Conservation (phyloP, 306 rosid species). For the Acacia confusa region DNA sequence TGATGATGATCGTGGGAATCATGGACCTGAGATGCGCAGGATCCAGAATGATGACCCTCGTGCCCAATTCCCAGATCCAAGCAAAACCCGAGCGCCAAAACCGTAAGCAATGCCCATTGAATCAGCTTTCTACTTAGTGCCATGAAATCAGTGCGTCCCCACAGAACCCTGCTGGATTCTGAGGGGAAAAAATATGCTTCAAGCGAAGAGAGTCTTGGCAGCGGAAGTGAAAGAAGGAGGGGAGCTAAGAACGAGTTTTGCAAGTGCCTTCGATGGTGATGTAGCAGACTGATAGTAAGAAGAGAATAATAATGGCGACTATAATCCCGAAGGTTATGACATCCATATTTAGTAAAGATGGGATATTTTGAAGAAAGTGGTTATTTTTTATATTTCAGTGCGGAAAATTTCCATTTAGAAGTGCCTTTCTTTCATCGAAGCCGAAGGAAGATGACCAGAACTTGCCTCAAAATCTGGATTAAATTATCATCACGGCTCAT, state of each 20-base stretch:
- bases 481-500: neutral
- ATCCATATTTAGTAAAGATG: conserved; percentile 48
- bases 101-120: conserved; percentile 13
- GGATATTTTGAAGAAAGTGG: neutral
- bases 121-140: conserved; percentile 21
- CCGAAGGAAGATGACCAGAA: neutral
- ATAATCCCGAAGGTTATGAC: conserved; percentile 75
- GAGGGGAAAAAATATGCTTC: neutral
- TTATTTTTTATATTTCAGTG: neutral
- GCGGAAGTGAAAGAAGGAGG: neutral
- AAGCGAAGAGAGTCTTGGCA: neutral
- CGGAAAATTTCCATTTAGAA: neutral
- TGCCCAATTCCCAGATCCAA: conserved; percentile 61
- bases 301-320: conserved; percentile 71
- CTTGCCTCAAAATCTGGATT: neutral
- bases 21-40: conserved; percentile 27
- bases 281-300: conserved; percentile 58
- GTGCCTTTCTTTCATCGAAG: neutral
- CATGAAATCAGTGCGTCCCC: conserved; percentile 29
- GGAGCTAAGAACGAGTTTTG: conserved; percentile 46
- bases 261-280: conserved; percentile 89
- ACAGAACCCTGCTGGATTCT: neutral
- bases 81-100: conserved; percentile 36
- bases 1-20: conserved; percentile 30
- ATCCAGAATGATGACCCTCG: conserved; percentile 36